Evolutionary conservation across 768 basidiomycete genomes (phyloP).

Genomic region (Termitomyces bulborhizus): DNA sequence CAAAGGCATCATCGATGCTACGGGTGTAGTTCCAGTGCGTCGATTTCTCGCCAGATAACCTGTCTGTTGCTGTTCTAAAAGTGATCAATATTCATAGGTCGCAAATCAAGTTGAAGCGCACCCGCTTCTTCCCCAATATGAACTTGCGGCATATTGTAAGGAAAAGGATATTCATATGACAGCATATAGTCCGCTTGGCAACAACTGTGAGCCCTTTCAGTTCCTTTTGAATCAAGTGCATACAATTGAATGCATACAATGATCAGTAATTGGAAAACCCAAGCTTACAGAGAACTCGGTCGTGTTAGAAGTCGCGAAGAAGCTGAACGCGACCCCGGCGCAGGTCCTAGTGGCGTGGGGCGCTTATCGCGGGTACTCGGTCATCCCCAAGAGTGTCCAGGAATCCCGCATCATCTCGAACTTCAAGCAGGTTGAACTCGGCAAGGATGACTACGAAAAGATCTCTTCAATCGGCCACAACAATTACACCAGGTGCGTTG

Average conservation of each 20-base stretch:
- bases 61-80: neutral
- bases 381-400: conserved; percentile 82
- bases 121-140: conserved; percentile 71
- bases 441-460: conserved; percentile 59
- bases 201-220: conserved; percentile 52
- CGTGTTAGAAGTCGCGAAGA: conserved; percentile 57
- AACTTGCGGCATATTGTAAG: conserved; percentile 65
- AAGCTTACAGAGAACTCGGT: conserved; percentile 63
- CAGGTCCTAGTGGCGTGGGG: conserved; percentile 86
- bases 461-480: conserved; percentile 44
- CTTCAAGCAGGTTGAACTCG: conserved; percentile 68
- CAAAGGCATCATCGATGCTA: conserved; percentile 60
- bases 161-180: conserved; percentile 64
- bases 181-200: conserved; percentile 69
- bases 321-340: conserved; percentile 60
- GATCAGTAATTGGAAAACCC: conserved; percentile 51
- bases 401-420: conserved; percentile 68
- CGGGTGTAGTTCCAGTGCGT: conserved; percentile 66
- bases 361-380: conserved; percentile 64
- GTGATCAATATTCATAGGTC: conserved; percentile 23
- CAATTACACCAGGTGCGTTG: conserved; percentile 34
- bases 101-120: conserved; percentile 84
- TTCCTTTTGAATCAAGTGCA: neutral
- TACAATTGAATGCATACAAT: neutral
- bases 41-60: neutral